A percentile compares a stretch with the other conserved stretches of the same genome.
Evolutionary conservation across 1,284 basidiomycete genomes (phyloP).

Genomic region (Mycena sp.): DNA sequence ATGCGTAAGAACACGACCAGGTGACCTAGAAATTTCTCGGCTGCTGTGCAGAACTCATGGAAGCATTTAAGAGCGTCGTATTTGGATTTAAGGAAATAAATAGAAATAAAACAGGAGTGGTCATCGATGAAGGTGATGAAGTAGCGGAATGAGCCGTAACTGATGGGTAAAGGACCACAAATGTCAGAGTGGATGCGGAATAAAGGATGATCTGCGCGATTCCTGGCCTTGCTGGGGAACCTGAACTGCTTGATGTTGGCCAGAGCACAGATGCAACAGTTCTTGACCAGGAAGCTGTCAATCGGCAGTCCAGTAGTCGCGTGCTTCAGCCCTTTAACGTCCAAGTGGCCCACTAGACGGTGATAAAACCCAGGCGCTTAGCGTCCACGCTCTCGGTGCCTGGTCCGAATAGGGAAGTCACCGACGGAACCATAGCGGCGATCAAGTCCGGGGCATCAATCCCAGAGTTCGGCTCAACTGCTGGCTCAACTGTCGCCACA

Average conservation of each 20-base stretch:
- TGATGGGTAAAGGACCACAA: conserved; percentile 38
- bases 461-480: not conserved
- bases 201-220: conserved; percentile 8
- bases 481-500: not conserved
- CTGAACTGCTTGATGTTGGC: conserved; percentile 23
- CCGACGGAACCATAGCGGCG: conserved; percentile 16
- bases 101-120: conserved; percentile 28
- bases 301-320: conserved; percentile 19
- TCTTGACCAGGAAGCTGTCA: conserved; percentile 19
- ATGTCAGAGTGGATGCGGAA: conserved; percentile 42
- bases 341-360: conserved; percentile 26
- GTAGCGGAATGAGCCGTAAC: conserved; percentile 35
- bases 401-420: conserved; percentile 11
- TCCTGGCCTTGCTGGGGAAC: conserved; percentile 11
- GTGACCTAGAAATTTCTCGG: conserved; percentile 24
- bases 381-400: not conserved
- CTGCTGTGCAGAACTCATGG: conserved; percentile 18
- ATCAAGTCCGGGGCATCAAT: conserved; percentile 8
- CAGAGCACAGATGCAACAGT: conserved; percentile 16
- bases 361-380: conserved; percentile 12
- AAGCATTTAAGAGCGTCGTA: conserved; percentile 24
- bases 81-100: conserved; percentile 23
- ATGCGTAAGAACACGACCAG: conserved; percentile 33
- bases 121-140: conserved; percentile 42
- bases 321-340: conserved; percentile 25